phyloP scores from a whole-genome alignment of 768 basidiomycete genomes.

The Suillus cothurnatus region DNA sequence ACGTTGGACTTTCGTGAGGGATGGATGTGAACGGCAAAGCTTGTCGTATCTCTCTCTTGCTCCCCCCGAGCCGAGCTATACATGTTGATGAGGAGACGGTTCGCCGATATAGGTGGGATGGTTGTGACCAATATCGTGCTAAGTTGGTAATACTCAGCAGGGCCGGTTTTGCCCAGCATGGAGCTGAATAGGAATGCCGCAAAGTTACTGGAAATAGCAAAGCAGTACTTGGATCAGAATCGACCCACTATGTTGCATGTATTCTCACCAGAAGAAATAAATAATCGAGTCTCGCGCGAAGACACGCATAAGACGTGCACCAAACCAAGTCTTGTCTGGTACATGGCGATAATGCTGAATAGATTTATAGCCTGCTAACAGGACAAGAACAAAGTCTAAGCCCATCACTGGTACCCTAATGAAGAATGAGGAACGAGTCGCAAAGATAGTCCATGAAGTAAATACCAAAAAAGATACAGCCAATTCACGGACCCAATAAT shows the following conservation, averaged over 20 bases:
- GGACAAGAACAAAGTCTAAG: slow-evolving; percentile 8
- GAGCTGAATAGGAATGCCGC: background rate
- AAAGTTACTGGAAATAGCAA: slow-evolving; percentile 3
- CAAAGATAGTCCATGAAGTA: no score
- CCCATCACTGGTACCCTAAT: background rate
- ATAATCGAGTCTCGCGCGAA: background rate
- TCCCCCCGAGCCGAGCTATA: background rate
- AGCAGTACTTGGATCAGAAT: background rate
- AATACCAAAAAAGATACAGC: no score
- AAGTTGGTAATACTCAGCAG: slow-evolving; percentile 1
- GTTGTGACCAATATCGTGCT: background rate
- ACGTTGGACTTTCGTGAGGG: no score
- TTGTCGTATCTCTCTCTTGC: background rate
- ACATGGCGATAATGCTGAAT: slow-evolving; percentile 8
- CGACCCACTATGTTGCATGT: background rate
- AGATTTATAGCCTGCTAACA: slow-evolving; percentile 11
- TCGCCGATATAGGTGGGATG: background rate
- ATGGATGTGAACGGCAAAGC: no score
- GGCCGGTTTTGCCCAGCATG: background rate
- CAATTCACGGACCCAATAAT: no score
- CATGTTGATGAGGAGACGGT: slow-evolving; percentile 2
- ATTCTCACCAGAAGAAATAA: background rate
- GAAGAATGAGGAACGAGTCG: no score
- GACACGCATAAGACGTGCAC: slow-evolving; percentile 5
- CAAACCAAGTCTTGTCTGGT: slow-evolving; percentile 9